These are phyloP conservation scores for Corchorus olitorius DNA, from an alignment of 345 rosid species.

Conservation along the genomic window DNA sequence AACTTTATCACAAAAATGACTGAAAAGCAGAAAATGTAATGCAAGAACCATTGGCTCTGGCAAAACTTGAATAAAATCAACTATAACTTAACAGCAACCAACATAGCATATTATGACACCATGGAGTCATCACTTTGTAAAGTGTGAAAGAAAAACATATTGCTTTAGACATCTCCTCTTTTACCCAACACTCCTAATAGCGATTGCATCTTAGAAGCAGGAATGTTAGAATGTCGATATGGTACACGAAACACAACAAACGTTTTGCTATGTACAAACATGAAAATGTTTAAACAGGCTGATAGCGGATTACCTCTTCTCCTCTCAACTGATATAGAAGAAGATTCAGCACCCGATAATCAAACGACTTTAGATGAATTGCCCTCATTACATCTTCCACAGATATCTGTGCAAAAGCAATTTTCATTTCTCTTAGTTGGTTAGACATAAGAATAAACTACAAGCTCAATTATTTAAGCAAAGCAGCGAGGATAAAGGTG, in stretches of 20 bases:
- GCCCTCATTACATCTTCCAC: constrained; percentile 71
- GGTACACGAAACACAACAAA: background rate
- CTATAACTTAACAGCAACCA: background rate
- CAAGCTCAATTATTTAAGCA: background rate
- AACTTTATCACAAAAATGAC: background rate
- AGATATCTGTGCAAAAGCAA: constrained; percentile 40
- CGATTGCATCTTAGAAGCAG: background rate
- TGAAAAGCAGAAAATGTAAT: background rate
- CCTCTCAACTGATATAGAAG: constrained; percentile 72
- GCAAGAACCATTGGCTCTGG: background rate
- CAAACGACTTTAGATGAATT: constrained; percentile 82
- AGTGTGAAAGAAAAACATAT: background rate
- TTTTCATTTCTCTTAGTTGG: background rate
- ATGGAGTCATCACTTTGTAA: background rate
- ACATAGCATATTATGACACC: background rate
- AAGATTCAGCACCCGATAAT: constrained; percentile 85
- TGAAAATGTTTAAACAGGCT: constrained; percentile 11
- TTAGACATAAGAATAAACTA: background rate
- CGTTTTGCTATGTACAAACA: background rate
- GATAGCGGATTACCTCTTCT: constrained; percentile 45
- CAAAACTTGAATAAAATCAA: constrained; percentile 8
- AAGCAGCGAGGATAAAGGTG: background rate
- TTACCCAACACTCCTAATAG: background rate
- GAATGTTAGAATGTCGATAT: background rate
- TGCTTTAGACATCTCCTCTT: constrained; percentile 1